Conservation (phyloP, 495 filamentous ascomycete species). For the Pyrenula massariospora region DNA sequence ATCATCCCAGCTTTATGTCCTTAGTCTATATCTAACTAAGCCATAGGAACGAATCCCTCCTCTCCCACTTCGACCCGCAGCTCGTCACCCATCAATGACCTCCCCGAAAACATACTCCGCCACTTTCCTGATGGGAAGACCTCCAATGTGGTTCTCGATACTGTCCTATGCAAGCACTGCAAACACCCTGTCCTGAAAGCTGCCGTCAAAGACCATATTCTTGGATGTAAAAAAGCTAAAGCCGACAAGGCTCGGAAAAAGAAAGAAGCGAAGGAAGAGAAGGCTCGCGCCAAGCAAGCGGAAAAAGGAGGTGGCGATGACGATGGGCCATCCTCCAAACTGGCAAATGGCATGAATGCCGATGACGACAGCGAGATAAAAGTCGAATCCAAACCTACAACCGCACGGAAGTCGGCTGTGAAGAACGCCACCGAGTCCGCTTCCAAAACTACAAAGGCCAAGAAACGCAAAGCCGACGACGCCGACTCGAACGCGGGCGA, state of each 20-base stretch:
- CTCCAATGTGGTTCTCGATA: conserved; percentile 47
- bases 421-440: conserved; percentile 52
- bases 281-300: conserved; percentile 51
- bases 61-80: conserved; percentile 22
- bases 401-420: conserved; percentile 3
- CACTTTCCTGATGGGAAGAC: conserved; percentile 67
- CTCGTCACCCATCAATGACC: conserved; percentile 51
- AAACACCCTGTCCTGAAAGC: conserved; percentile 59
- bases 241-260: conserved; percentile 64
- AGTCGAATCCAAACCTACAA: conserved; percentile 11
- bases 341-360: conserved; percentile 7
- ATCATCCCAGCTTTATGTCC: not conserved
- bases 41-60: not conserved
- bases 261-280: conserved; percentile 66
- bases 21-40: not conserved
- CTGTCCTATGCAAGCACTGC: conserved; percentile 71
- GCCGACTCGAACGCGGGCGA: conserved; percentile 44
- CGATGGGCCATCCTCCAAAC: conserved; percentile 17
- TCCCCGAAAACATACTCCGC: conserved; percentile 55
- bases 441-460: conserved; percentile 73
- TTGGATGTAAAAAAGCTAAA: conserved; percentile 61
- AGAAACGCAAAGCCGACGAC: conserved; percentile 69
- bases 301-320: conserved; percentile 46
- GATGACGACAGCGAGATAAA: conserved; percentile 26
- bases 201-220: conserved; percentile 52